These are phyloP conservation scores for Xylariaceae sp. DNA, from an alignment of 2,329 filamentous ascomycete genomes.

Conservation along the genomic window DNA sequence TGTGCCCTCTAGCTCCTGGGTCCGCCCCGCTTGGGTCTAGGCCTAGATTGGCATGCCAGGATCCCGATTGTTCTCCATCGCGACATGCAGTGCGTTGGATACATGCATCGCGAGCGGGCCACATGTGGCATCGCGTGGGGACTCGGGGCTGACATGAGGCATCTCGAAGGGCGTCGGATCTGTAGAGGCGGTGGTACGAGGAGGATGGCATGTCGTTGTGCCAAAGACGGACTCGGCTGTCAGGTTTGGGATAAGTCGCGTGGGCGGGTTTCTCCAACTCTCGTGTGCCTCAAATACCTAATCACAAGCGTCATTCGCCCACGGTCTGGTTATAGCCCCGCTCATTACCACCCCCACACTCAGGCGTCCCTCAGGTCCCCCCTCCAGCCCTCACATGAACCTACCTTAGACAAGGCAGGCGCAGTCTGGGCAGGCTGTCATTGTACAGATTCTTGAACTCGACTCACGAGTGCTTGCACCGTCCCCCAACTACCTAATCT, in stretches of 20 bases:
- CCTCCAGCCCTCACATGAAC: background rate
- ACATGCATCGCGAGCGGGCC: no score
- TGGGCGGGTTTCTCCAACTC: constrained; percentile 1
- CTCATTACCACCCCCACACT: background rate
- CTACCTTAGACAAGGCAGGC: background rate
- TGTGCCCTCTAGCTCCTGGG: background rate
- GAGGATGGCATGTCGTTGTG: background rate
- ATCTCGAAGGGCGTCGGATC: no score
- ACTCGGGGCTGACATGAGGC: no score
- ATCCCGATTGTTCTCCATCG: no score
- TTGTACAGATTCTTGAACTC: no score
- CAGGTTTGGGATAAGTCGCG: background rate
- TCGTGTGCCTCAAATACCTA: constrained; percentile 1
- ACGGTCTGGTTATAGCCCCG: background rate
- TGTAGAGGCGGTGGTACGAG: no score
- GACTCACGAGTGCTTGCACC: no score
- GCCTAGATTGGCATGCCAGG: no score
- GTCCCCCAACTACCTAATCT: no score
- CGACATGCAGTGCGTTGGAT: no score
- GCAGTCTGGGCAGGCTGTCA: background rate
- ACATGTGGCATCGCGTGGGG: no score
- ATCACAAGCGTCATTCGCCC: constrained; percentile 1
- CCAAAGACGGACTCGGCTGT: background rate
- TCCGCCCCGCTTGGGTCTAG: background rate
- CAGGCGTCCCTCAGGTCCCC: background rate